Evolutionary conservation across 2,329 filamentous ascomycete genomes (phyloP).

Genomic region (Annulohypoxylon truncatum): DNA sequence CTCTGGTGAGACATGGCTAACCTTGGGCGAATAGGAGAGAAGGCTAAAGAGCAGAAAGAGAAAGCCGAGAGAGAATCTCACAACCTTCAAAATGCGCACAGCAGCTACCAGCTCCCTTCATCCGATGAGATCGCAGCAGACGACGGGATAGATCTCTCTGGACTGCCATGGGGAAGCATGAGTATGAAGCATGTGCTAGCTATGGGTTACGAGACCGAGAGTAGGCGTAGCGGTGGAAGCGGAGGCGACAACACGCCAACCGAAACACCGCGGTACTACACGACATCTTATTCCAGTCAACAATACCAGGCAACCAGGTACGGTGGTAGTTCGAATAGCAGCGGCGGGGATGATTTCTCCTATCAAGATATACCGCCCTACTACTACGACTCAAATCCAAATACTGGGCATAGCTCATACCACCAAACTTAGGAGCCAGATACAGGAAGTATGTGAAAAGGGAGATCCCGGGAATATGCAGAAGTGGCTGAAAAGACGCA

Average conservation of each 20-base stretch:
- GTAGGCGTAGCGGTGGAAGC: constrained; percentile 50
- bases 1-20: constrained; percentile 16
- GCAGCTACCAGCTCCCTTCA: constrained; percentile 71
- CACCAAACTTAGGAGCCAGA: constrained; percentile 29
- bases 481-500: neutral
- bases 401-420: constrained; percentile 34
- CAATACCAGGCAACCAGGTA: constrained; percentile 38
- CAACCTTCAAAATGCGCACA: constrained; percentile 72
- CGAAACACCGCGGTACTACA: neutral
- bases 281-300: constrained; percentile 49
- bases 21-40: constrained; percentile 68
- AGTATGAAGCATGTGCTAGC: constrained; percentile 67
- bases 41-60: constrained; percentile 75
- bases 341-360: constrained; percentile 41
- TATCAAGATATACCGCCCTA: constrained; percentile 42
- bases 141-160: constrained; percentile 67
- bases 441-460: neutral
- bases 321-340: constrained; percentile 38
- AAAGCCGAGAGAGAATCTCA: constrained; percentile 70
- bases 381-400: constrained; percentile 42
- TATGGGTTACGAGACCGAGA: constrained; percentile 62
- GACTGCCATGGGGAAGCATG: constrained; percentile 78
- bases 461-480: neutral
- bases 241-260: constrained; percentile 33
- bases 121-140: constrained; percentile 63